Conservation (phyloP, 1,284 basidiomycete species). For the Naganishia albida region DNA sequence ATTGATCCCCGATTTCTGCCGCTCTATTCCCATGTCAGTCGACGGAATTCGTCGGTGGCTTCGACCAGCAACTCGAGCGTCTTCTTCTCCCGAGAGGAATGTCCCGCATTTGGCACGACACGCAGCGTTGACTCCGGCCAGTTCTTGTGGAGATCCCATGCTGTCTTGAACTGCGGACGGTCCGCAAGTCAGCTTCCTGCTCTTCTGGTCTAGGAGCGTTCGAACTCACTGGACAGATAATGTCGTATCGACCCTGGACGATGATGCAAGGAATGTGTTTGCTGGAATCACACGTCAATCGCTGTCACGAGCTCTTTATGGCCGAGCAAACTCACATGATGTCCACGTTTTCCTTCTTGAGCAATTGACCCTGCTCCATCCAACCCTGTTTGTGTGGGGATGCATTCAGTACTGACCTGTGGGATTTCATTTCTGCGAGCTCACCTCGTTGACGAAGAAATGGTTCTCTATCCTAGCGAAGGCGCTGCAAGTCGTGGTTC, state of each 20-base stretch:
- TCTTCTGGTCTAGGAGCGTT: constrained; percentile 56
- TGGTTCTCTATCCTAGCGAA: constrained; percentile 92
- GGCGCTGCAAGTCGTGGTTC: constrained; percentile 58
- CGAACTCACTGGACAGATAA: constrained; percentile 57
- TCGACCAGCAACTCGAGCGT: constrained; percentile 68
- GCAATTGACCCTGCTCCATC: constrained; percentile 83
- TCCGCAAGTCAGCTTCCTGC: constrained; percentile 38
- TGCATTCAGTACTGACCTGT: background rate
- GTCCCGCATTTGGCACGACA: constrained; percentile 87
- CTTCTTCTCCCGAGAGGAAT: constrained; percentile 77
- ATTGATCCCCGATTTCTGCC: background rate
- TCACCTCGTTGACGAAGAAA: constrained; percentile 77
- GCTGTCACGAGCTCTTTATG: background rate
- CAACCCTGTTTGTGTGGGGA: constrained; percentile 62
- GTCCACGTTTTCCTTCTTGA: constrained; percentile 79
- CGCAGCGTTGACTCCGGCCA: constrained; percentile 79
- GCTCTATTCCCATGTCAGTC: constrained; percentile 5
- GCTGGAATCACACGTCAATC: constrained; percentile 52
- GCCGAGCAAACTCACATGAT: constrained; percentile 70
- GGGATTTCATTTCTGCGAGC: background rate
- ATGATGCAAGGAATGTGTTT: constrained; percentile 80
- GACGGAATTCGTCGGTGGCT: constrained; percentile 44
- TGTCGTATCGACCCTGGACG: constrained; percentile 71
- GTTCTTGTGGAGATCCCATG: constrained; percentile 73
- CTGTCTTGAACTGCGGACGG: constrained; percentile 66